Percentiles rank a stretch among this genome's conserved stretches.
These are phyloP conservation scores for Cyphellophora attinorum DNA, from an alignment of 2,329 filamentous ascomycete species.

Conservation along the genomic window DNA sequence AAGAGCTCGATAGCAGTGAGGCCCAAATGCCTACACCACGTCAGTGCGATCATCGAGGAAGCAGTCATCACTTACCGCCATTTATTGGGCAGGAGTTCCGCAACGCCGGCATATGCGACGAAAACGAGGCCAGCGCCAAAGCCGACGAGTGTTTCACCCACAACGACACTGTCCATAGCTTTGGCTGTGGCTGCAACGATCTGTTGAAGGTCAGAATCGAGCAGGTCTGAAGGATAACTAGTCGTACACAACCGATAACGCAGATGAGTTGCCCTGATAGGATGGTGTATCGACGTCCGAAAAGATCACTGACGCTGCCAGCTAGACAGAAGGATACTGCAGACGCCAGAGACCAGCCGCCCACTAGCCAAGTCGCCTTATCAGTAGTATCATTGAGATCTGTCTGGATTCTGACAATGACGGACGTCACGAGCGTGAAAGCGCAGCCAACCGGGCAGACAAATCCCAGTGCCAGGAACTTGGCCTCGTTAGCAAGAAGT, in stretches of 20 bases:
- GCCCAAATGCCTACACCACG: slow-evolving; percentile 18
- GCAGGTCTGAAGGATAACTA: neutral
- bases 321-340: slow-evolving; percentile 20
- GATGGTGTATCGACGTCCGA: slow-evolving; percentile 26
- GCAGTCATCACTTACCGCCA: slow-evolving; percentile 27
- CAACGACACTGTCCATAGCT: slow-evolving; percentile 27
- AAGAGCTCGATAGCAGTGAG: slow-evolving; percentile 17
- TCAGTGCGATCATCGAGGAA: slow-evolving; percentile 29
- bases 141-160: slow-evolving; percentile 23
- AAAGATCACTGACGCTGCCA: slow-evolving; percentile 26
- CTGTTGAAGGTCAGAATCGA: slow-evolving; percentile 2
- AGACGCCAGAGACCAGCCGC: slow-evolving; percentile 8
- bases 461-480: slow-evolving; percentile 10
- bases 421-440: slow-evolving; percentile 19
- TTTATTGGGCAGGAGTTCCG: slow-evolving; percentile 28
- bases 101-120: slow-evolving; percentile 26
- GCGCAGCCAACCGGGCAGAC: slow-evolving; percentile 21
- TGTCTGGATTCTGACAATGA: slow-evolving; percentile 8
- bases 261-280: slow-evolving; percentile 22
- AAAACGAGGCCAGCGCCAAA: slow-evolving; percentile 29
- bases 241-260: slow-evolving; percentile 23
- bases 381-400: slow-evolving; percentile 8
- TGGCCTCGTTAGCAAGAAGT: too few relatives aligned
- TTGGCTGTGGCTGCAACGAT: slow-evolving; percentile 28
- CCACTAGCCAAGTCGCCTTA: slow-evolving; percentile 7